phyloP scores from a whole-genome alignment of 768 basidiomycete species.

The Naematelia aurantialba region DNA sequence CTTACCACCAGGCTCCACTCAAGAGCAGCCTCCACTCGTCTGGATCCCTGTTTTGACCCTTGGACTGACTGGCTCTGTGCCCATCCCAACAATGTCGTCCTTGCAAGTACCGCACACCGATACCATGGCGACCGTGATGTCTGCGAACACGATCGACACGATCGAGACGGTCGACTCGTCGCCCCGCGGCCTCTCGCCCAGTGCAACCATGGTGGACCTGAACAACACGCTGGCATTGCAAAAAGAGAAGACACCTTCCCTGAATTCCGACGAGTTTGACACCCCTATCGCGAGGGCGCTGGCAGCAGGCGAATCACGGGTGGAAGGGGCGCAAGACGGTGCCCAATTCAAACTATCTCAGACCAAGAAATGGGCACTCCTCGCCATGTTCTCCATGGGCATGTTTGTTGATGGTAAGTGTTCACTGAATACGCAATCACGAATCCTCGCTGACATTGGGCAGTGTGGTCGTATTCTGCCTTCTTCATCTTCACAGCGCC shows the following conservation, averaged over 20 bases:
- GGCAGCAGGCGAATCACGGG: background rate
- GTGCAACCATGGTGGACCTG: background rate
- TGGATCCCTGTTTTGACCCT: too few species aligned
- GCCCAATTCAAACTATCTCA: background rate
- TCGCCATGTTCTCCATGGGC: constrained; percentile 19
- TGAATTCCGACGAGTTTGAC: background rate
- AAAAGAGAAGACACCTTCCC: background rate
- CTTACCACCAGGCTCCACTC: too few species aligned
- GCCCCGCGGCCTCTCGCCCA: background rate
- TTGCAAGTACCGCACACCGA: background rate
- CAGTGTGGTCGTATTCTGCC: constrained; percentile 13
- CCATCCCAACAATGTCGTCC: background rate
- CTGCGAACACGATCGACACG: too few species aligned
- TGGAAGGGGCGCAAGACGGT: background rate
- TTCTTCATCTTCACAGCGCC: constrained; percentile 24
- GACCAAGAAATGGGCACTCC: constrained; percentile 13
- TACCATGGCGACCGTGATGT: background rate
- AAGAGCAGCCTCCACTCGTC: too few species aligned
- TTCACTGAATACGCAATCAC: background rate
- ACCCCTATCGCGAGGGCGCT: background rate
- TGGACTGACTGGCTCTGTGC: too few species aligned
- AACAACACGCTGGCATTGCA: background rate
- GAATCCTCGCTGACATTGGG: background rate
- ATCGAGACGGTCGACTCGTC: background rate
- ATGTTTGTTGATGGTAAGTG: constrained; percentile 26